phyloP scores from a whole-genome alignment of 202 grass and related monocot genomes.

The Elaeis oleifera region DNA sequence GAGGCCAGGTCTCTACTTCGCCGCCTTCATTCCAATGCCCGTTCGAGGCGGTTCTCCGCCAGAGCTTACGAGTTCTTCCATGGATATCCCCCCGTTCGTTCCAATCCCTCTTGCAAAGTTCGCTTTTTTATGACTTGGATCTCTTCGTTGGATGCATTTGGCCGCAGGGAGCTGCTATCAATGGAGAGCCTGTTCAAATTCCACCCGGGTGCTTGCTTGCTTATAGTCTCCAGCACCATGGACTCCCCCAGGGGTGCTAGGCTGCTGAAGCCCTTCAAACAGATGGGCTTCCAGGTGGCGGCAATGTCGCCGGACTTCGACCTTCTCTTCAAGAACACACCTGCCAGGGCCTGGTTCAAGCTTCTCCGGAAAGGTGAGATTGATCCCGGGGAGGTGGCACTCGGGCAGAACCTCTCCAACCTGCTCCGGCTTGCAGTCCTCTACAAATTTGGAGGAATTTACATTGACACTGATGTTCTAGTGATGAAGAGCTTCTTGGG shows the following conservation, averaged over 20 bases:
- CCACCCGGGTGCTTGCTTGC: slow-evolving; percentile 61
- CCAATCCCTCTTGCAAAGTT: slow-evolving; percentile 20
- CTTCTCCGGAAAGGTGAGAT: slow-evolving; percentile 35
- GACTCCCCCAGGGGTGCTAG: slow-evolving; percentile 36
- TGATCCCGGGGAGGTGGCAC: slow-evolving; percentile 46
- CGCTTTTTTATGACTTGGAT: slow-evolving; percentile 89
- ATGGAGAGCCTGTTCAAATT: slow-evolving; percentile 78
- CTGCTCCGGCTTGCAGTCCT: slow-evolving; percentile 60
- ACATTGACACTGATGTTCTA: slow-evolving; percentile 78
- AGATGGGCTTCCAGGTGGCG: slow-evolving; percentile 35
- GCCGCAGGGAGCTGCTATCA: slow-evolving; percentile 46
- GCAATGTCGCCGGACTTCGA: slow-evolving; percentile 47
- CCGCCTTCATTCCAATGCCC: slow-evolving; percentile 14
- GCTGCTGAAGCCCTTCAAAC: slow-evolving; percentile 41
- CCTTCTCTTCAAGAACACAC: slow-evolving; percentile 46
- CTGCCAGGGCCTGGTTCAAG: slow-evolving; percentile 44
- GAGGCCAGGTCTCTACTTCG: slow-evolving; percentile 28
- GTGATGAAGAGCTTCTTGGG: slow-evolving; percentile 36
- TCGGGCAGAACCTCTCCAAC: slow-evolving; percentile 94
- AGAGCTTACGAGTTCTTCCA: slow-evolving; percentile 50
- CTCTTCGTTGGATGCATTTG: slow-evolving; percentile 47
- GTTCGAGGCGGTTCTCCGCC: slow-evolving; percentile 33
- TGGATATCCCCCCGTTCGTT: not conserved
- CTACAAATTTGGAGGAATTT: slow-evolving; percentile 62
- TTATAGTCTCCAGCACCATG: slow-evolving; percentile 68